Conservation (phyloP, 768 basidiomycete genomes). For the Pleurotus citrinopileatus region DNA sequence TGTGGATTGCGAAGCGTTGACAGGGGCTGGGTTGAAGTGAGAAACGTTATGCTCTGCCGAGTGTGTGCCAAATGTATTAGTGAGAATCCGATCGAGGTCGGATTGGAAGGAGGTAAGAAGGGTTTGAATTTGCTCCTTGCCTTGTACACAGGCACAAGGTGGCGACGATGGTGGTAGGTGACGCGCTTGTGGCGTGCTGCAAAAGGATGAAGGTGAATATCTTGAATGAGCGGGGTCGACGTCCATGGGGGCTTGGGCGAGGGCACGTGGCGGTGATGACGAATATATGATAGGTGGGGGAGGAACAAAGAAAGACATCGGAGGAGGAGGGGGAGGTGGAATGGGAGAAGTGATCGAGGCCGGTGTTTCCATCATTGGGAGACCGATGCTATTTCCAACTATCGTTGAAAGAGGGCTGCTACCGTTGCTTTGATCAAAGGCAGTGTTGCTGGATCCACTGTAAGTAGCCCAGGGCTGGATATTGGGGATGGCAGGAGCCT, state of each 20-base stretch:
- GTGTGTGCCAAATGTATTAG: constrained; percentile 30
- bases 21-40: constrained; percentile 9
- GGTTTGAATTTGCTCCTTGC: constrained; percentile 45
- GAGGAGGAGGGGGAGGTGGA: constrained; percentile 10
- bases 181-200: background rate
- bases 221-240: constrained; percentile 16
- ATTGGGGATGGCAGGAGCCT: constrained; percentile 20
- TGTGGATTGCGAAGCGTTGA: constrained; percentile 11
- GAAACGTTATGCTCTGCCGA: constrained; percentile 3
- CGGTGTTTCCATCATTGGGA: constrained; percentile 12
- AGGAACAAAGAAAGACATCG: constrained; percentile 28
- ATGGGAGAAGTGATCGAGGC: constrained; percentile 12
- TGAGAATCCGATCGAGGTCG: constrained; percentile 48
- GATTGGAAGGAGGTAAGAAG: constrained; percentile 50
- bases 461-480: constrained; percentile 1
- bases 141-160: constrained; percentile 45
- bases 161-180: constrained; percentile 9
- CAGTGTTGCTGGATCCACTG: background rate
- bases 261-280: constrained; percentile 21
- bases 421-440: background rate
- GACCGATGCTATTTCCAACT: constrained; percentile 1
- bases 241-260: constrained; percentile 21
- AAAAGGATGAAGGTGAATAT: constrained; percentile 9
- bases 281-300: constrained; percentile 34
- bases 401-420: background rate